Percentiles rank a stretch among this genome's conserved stretches.
Conservation (phyloP, 1,139 yeast genomes). For the Zygoascus meyerae region DNA sequence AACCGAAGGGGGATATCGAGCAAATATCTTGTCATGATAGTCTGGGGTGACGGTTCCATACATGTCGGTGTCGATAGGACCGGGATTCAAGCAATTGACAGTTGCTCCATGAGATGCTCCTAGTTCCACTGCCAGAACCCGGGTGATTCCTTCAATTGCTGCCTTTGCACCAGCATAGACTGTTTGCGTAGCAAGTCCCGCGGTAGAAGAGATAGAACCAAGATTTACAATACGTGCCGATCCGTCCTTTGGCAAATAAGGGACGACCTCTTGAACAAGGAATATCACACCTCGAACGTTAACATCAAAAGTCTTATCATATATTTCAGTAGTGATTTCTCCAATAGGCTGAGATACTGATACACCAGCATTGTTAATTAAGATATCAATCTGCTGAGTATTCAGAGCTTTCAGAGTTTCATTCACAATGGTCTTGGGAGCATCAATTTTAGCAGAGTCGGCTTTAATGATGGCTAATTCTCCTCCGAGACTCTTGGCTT, state of each 20-base stretch:
- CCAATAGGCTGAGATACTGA: conserved; percentile 12
- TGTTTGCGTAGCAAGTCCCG: conserved; percentile 13
- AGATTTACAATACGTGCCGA: conserved; percentile 15
- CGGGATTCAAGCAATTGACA: conserved; percentile 22
- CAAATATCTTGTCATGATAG: conserved; percentile 11
- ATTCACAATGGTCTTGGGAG: conserved; percentile 13
- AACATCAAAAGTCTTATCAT: conserved; percentile 18
- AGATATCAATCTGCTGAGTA: conserved; percentile 8
- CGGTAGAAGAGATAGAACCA: conserved; percentile 16
- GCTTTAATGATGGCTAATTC: conserved; percentile 19
- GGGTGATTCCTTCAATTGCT: conserved; percentile 20
- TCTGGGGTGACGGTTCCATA: conserved; percentile 13
- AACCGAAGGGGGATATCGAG: conserved; percentile 23
- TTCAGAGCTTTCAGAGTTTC: conserved; percentile 6
- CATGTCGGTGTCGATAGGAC: conserved; percentile 23
- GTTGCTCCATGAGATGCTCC: conserved; percentile 18
- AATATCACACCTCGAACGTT: conserved; percentile 25
- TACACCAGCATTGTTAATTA: conserved; percentile 16
- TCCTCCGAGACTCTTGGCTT: background rate
- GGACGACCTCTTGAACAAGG: conserved; percentile 20
- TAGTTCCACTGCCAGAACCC: conserved; percentile 19
- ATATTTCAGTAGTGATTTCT: conserved; percentile 16
- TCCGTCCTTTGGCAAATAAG: conserved; percentile 18
- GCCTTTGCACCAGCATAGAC: conserved; percentile 20
- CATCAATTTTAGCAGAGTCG: conserved; percentile 25